Percentiles rank a stretch among this genome's conserved stretches.
phyloP scores from a whole-genome alignment of 352 stramenopile species.

The Phytophthora crassamura region DNA sequence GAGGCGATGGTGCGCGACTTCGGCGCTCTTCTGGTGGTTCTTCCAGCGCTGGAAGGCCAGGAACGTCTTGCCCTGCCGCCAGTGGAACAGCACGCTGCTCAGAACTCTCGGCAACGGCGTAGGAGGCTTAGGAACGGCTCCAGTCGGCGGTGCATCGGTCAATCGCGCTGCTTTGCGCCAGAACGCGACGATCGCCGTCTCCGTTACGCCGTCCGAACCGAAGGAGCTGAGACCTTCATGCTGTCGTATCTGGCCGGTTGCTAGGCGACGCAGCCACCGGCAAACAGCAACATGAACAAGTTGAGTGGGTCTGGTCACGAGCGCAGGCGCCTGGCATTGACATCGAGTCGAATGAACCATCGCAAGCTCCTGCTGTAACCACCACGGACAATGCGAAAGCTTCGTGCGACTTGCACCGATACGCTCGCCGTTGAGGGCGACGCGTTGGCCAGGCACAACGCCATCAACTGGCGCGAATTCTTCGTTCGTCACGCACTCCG shows the following conservation, averaged over 20 bases:
- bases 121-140: constrained; percentile 12
- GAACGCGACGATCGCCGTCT: constrained; percentile 17
- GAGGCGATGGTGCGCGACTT: constrained; percentile 35
- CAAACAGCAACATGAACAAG: constrained; percentile 35
- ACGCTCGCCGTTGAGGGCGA: constrained; percentile 8
- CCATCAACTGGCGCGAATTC: not conserved
- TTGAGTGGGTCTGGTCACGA: constrained; percentile 17
- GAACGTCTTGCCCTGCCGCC: constrained; percentile 38
- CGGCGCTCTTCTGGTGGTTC: constrained; percentile 17
- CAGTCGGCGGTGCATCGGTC: not conserved
- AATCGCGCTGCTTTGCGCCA: constrained; percentile 22
- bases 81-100: constrained; percentile 43
- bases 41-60: constrained; percentile 51
- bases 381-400: constrained; percentile 32
- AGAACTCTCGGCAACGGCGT: constrained; percentile 19
- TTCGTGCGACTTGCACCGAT: constrained; percentile 1
- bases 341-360: constrained; percentile 38
- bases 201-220: not conserved
- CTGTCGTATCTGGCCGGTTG: constrained; percentile 1
- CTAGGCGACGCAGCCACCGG: constrained; percentile 39
- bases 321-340: constrained; percentile 28
- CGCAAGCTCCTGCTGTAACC: constrained; percentile 38
- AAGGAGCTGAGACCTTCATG: not conserved
- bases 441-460: not conserved
- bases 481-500: not conserved